These are phyloP conservation scores for Vitellaria paradoxa DNA, from an alignment of 179 eudicot species.

Conservation along the genomic window DNA sequence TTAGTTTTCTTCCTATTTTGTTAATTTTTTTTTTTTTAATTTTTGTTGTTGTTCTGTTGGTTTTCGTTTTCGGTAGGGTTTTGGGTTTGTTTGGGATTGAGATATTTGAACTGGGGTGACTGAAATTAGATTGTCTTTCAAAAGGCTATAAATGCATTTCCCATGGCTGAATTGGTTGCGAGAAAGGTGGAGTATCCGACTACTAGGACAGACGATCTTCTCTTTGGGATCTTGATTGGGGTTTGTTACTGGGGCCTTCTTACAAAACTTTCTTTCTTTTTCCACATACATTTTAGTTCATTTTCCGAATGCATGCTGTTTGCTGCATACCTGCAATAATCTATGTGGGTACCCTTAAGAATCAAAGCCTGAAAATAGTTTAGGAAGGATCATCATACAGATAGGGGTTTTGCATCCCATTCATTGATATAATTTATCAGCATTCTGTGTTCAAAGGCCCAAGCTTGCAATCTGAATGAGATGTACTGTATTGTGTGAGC, in stretches of 20 bases:
- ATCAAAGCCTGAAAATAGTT: neutral
- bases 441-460: neutral
- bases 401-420: no score
- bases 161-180: slow-evolving; percentile 80
- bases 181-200: slow-evolving; percentile 59
- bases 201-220: slow-evolving; percentile 80
- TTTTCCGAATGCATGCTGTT: neutral
- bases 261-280: neutral
- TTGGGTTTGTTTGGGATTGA: slow-evolving; percentile 24
- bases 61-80: slow-evolving; percentile 10
- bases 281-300: neutral
- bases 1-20: slow-evolving; percentile 36
- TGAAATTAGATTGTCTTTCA: slow-evolving; percentile 63
- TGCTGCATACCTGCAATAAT: neutral
- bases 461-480: neutral
- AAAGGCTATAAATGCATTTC: slow-evolving; percentile 72
- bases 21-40: slow-evolving; percentile 6
- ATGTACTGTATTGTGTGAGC: neutral
- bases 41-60: neutral
- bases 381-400: neutral
- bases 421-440: neutral
- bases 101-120: slow-evolving; percentile 23
- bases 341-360: neutral
- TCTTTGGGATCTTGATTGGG: slow-evolving; percentile 75
- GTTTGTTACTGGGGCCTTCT: slow-evolving; percentile 32